Evolutionary conservation across 2,329 filamentous ascomycete genomes (phyloP).

Genomic region (Venturia effusa): DNA sequence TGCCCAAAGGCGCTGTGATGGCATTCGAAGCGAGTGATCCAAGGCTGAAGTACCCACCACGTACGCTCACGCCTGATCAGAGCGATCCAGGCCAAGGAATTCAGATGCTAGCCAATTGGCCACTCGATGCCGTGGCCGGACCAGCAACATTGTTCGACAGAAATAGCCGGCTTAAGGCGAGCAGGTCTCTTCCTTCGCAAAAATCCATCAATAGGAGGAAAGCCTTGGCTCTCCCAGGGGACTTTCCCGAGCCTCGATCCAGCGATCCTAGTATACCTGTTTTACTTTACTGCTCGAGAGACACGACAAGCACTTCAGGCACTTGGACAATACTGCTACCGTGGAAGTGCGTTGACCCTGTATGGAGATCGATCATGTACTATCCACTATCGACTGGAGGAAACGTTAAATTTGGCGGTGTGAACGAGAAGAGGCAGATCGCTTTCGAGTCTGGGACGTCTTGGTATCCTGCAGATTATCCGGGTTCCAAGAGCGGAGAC

Average conservation of each 20-base stretch:
- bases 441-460: slow-evolving; percentile 66
- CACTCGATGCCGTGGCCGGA: slow-evolving; percentile 43
- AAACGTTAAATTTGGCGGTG: slow-evolving; percentile 71
- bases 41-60: slow-evolving; percentile 65
- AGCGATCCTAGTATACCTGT: slow-evolving; percentile 70
- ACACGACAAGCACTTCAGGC: slow-evolving; percentile 45
- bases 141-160: slow-evolving; percentile 56
- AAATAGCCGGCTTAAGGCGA: slow-evolving; percentile 52
- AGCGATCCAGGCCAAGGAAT: slow-evolving; percentile 27
- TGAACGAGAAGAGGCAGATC: slow-evolving; percentile 70
- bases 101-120: slow-evolving; percentile 56
- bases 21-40: slow-evolving; percentile 69
- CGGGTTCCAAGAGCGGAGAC: slow-evolving; percentile 67
- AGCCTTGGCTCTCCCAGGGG: slow-evolving; percentile 50
- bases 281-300: slow-evolving; percentile 53
- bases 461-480: slow-evolving; percentile 81
- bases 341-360: slow-evolving; percentile 75
- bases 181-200: slow-evolving; percentile 58
- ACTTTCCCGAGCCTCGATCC: slow-evolving; percentile 43
- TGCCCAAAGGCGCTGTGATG: slow-evolving; percentile 61
- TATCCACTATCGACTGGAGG: slow-evolving; percentile 69
- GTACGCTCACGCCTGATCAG: slow-evolving; percentile 28
- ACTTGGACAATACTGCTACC: slow-evolving; percentile 79
- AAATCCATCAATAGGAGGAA: slow-evolving; percentile 73
- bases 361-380: slow-evolving; percentile 82